Conservation (phyloP, 2,329 filamentous ascomycete genomes). For the Sphaerulina musiva region DNA sequence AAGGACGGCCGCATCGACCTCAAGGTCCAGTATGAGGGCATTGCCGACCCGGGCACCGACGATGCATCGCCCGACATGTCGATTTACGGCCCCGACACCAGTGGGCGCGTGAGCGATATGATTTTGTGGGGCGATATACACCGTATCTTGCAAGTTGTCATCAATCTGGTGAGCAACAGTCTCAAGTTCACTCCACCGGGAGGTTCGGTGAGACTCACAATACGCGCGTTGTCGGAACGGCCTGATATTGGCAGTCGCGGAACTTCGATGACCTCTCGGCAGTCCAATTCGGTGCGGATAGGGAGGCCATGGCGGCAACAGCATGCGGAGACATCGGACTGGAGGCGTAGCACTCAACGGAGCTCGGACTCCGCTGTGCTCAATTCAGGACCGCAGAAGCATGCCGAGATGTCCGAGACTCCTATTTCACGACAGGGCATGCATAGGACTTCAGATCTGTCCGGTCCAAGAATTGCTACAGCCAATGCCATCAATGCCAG, state of each 20-base stretch:
- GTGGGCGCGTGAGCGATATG: constrained; percentile 72
- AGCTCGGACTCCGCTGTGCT: constrained; percentile 13
- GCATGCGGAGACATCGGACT: background rate
- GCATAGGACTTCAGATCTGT: constrained; percentile 9
- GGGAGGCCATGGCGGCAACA: background rate
- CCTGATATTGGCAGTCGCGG: constrained; percentile 41
- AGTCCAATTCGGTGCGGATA: constrained; percentile 1
- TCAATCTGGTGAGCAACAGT: constrained; percentile 86
- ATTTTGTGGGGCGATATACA: constrained; percentile 89
- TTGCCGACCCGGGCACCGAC: constrained; percentile 33
- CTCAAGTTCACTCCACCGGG: constrained; percentile 80
- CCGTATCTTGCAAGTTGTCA: constrained; percentile 83
- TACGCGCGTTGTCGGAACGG: constrained; percentile 63
- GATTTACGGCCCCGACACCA: constrained; percentile 40
- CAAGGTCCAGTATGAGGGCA: constrained; percentile 61
- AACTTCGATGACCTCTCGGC: constrained; percentile 33
- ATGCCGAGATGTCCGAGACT: constrained; percentile 4
- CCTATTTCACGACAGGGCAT: background rate
- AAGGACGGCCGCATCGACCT: constrained; percentile 71
- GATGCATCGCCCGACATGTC: constrained; percentile 5
- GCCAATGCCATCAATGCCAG: constrained; percentile 42
- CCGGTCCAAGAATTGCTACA: constrained; percentile 27
- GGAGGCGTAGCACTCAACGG: background rate
- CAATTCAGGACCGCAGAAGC: constrained; percentile 3
- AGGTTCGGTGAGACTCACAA: constrained; percentile 68